Evolutionary conservation across 805 yeast species (phyloP).

Genomic region (Komagataella ulmi): DNA sequence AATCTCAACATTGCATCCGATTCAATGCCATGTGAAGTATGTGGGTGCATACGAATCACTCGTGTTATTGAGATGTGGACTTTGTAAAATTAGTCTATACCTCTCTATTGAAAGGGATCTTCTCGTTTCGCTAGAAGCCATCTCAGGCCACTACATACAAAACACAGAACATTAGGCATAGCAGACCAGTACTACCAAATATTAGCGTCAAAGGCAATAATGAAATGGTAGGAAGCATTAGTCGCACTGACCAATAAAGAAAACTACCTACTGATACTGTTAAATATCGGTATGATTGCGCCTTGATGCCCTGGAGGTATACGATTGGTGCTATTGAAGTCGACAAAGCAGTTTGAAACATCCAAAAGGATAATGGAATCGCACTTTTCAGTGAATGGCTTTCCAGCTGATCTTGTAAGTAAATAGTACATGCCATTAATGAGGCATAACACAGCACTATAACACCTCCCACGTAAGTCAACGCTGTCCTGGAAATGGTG

Average conservation of each 20-base stretch:
- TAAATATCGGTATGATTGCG: not conserved
- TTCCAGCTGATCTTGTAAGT: not conserved
- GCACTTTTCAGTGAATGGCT: not conserved
- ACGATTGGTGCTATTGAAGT: not conserved
- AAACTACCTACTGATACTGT: not conserved
- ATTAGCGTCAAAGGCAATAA: not conserved
- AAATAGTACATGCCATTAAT: not conserved
- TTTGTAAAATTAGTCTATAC: too few relatives aligned
- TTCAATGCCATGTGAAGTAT: not conserved
- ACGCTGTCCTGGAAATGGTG: not conserved
- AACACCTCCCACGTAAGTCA: not conserved
- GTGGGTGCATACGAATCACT: not conserved
- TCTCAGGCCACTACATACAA: not conserved
- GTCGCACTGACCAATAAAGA: not conserved
- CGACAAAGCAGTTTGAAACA: not conserved
- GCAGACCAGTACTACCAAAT: not conserved
- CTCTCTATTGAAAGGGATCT: not conserved
- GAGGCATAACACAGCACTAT: not conserved
- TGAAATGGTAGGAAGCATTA: not conserved
- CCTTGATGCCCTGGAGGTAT: not conserved
- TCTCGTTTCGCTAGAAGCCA: not conserved
- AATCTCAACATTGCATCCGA: slow-evolving; percentile 8
- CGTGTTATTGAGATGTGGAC: too few relatives aligned
- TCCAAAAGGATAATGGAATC: not conserved
- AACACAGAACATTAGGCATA: not conserved